Conservation (phyloP, 2,329 filamentous ascomycete genomes). For the Thelonectria olida region DNA sequence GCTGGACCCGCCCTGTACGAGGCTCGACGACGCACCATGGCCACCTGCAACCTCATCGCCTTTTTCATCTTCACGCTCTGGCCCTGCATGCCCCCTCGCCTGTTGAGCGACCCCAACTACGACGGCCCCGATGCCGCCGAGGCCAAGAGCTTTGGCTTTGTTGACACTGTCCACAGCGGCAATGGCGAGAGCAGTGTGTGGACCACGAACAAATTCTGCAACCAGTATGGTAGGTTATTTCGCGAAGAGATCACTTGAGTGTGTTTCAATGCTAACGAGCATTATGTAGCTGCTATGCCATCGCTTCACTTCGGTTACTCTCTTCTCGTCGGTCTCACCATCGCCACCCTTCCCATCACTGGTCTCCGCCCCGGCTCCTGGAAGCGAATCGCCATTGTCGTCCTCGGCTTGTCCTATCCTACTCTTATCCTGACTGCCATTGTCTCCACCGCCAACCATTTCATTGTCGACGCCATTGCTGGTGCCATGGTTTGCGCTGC, state of each 20-base stretch:
- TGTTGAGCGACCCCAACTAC: conserved; percentile 65
- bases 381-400: conserved; percentile 56
- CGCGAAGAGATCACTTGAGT: background rate
- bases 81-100: conserved; percentile 71
- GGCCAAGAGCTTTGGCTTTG: conserved; percentile 68
- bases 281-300: conserved; percentile 72
- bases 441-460: conserved; percentile 77
- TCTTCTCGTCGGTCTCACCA: conserved; percentile 75
- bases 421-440: conserved; percentile 72
- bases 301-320: conserved; percentile 81
- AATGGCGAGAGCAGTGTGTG: conserved; percentile 61
- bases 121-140: conserved; percentile 64
- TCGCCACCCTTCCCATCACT: conserved; percentile 71
- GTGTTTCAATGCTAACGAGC: conserved; percentile 15
- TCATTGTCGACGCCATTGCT: conserved; percentile 76
- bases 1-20: conserved; percentile 62
- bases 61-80: conserved; percentile 70
- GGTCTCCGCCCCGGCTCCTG: conserved; percentile 61
- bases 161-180: conserved; percentile 66
- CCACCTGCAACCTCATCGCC: conserved; percentile 68
- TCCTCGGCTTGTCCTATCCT: conserved; percentile 70
- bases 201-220: conserved; percentile 75
- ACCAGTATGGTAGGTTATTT: conserved; percentile 70
- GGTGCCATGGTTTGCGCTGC: conserved; percentile 71
- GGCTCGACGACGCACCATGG: conserved; percentile 66